Evolutionary conservation across 306 rosid species (phyloP), one percentile per base, ranked within the genome.

Genomic region (Cucurbita argyrosperma): DNA sequence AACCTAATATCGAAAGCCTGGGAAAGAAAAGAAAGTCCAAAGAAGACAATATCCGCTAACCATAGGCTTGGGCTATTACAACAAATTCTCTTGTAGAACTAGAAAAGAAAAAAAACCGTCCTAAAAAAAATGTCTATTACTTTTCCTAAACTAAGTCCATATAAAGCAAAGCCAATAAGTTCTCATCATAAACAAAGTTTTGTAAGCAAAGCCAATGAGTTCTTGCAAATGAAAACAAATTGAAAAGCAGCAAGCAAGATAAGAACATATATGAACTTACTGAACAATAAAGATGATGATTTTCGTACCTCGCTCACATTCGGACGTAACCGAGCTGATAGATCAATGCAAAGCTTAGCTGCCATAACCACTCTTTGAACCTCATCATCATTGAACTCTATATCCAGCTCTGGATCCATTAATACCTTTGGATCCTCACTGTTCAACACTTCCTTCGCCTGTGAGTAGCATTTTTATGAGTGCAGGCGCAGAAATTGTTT

Each of bases 241-340:
- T 16, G 0, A 63, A 63, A 39, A 4, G 18, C 30, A 38, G 1
- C 1, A 1, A 38, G 1, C 1, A 1, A 2, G 5, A 60, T 60
- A 30, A 45, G 47, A 63, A 38, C 49, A 63, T 65, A n/a, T n/a
- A 42, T 42, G 52, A n/a, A 42, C 35, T 40, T 15, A 8, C 49
- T 63, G 30, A 16, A 16, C 21, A 39, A 40, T 0, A 65, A 40
- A 6, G 18, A 0, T 5, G 18, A 9, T 64, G 71, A 15, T 40
- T 62, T 40, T 43, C 21, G 13, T 87, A 94, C 98, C 97, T 89
- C 80, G 51, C 67, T 88, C 62, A 84, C 63, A 45, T 80, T 77
- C 6, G 98, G 97, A 35, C 98, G 98, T 81, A 86, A 88, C 62
- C 96, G 58, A 59, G 97, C 87, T 47, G 98, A 81, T 1, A 83